A percentile compares a stretch with the other conserved stretches of the same genome.
phyloP scores from a whole-genome alignment of 139 green algal species.

The Astrephomene gubernaculifera region DNA sequence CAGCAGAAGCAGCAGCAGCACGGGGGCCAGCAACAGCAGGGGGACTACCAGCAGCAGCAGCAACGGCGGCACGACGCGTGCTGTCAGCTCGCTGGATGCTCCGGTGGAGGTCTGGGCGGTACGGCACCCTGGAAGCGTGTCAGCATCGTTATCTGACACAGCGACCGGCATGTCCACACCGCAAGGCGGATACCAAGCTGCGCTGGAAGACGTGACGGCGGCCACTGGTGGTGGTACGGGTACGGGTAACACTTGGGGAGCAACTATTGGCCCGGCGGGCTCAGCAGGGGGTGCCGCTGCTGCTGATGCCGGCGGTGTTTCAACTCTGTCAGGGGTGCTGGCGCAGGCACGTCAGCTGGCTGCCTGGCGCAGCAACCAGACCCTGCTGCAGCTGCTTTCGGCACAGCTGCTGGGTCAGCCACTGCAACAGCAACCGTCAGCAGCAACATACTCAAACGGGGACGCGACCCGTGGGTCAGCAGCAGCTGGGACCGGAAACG shows the following conservation, averaged over 20 bases:
- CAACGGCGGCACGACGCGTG: too few species aligned
- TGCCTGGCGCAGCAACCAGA: background rate
- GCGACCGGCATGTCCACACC: too few species aligned
- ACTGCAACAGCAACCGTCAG: background rate
- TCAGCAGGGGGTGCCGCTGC: too few species aligned
- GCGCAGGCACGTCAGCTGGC: background rate
- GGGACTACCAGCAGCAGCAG: background rate
- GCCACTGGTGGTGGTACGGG: too few species aligned
- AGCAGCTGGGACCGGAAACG: background rate
- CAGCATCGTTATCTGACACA: too few species aligned
- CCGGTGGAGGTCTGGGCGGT: conserved; percentile 10
- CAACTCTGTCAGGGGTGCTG: background rate
- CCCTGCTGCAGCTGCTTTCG: background rate
- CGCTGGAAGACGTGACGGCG: too few species aligned
- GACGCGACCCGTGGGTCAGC: background rate
- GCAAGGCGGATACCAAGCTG: too few species aligned
- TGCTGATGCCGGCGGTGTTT: background rate
- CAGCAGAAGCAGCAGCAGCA: background rate
- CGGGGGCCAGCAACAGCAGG: background rate
- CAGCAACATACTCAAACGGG: background rate
- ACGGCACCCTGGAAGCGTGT: too few species aligned
- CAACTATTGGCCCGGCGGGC: too few species aligned
- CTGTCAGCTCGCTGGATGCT: background rate
- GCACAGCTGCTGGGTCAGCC: background rate
- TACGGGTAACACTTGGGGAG: too few species aligned